Base-by-base conservation (phyloP, 768 basidiomycete species). In the Termitomyces sp. region DNA sequence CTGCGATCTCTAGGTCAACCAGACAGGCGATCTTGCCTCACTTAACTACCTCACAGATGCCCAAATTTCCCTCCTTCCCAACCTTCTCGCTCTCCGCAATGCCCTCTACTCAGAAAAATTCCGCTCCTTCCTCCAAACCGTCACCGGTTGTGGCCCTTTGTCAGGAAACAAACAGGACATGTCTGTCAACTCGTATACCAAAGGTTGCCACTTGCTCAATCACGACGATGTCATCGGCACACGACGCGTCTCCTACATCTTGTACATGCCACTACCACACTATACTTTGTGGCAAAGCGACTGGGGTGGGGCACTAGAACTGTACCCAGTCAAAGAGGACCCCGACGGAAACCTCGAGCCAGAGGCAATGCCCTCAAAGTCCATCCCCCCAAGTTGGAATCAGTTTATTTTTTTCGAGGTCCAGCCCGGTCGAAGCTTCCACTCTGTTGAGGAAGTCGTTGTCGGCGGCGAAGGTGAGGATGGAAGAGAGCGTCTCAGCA, bases 171-270 rank as follows among this genome's bases (percentile, higher is more conserved):
- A 94, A 70, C 94, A 93, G 68, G 96, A 98, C 76, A 94, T 95
- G 85, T 92, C 92, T 44, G 88, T 96, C 59, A 94, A 93, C 67
- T 86, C 90, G 8, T 98, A 98, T 73, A 88, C 86, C 20, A 84
- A 87, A 60, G 92, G 94, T 46, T 97, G 88, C 70, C 94, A 98
- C 73, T 82, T 98, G 10, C 86, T 98, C 66, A 92, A 96, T 72
- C 96, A 98, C 77, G 96, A 98, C 85, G 96, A 98, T 70, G 95
- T 96, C 26, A 98, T 98, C 68, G 94, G 94, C 60, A 84, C 93
- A 8, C 88, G 96, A 26, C 84, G 93, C 43, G 90, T 98, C 54
- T 95, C 92, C 1, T 98, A 96, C 76, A 96, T 98, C 73, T 86
- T 98, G 50, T 98, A 98, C 75, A 90, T 98, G 81, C 95, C 95